Base-by-base conservation (phyloP, 2,329 filamentous ascomycete genomes). In the Claviceps sorghi region DNA sequence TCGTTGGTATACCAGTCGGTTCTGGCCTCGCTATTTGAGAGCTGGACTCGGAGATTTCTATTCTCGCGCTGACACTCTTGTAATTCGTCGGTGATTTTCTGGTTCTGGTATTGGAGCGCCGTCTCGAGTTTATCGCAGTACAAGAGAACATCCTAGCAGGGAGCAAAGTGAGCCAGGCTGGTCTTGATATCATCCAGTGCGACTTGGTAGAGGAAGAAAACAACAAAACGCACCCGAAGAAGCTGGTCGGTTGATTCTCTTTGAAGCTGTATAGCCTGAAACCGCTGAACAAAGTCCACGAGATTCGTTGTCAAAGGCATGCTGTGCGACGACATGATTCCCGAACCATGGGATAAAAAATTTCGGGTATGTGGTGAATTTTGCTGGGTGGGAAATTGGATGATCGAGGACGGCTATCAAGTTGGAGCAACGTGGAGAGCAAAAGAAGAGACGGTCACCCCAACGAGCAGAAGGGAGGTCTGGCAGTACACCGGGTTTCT, bases 41-140 rank as follows among this genome's bases (percentile, higher is more conserved):
- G 58, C 47, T 67, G 68, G 54, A 73, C 68, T 60, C 80, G 74
- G 41, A 79, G 62, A 8, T 78, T 73, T 52, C 75, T 67, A 55
- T 74, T 67, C 57, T 81, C 77, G 54, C 79, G 68, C 50, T 71
- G 66, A 36, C 67, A 61, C 56, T 75, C 67, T 44, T 62, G 64
- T 11, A 79, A 60, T 53, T 73, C 64, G 40, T 68, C 62, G 45
- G 55, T 58, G 5, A 80, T 65, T 9, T 58, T 59, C 1, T 58
- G 56, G 55, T 74, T 78, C 58, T 80, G 73, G 38, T 66, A 59
- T 22, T 65, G 67, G 4, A 76, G 60, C 6, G 53, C 59, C 19
- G 62, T 65, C 59, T 80, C 74, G 48, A 76, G 53, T 15, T 59
- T 58, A 54, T 78, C 67, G 56, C 59, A 62, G 48, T 67, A 63